Base-by-base conservation (phyloP, 441 rosid species). In the Adansonia gregorii region DNA sequence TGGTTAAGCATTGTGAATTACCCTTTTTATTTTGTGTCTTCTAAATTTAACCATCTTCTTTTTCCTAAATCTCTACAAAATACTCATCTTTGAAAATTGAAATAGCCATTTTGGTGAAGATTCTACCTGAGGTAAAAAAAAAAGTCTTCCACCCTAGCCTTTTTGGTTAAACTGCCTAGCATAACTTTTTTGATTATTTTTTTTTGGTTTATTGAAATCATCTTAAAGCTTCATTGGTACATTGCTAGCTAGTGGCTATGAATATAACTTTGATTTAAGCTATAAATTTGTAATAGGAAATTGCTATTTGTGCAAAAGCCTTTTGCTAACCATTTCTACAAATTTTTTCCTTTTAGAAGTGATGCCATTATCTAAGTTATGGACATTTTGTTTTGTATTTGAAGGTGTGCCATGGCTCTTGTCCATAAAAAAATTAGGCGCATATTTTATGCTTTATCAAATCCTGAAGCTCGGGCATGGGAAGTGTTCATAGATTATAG, bases 361-460 rank as follows among this genome's bases (percentile, higher is more conserved):
- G 15, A 60, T 59, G 24, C 19, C 76, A 41, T 80, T 35, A 41
- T 69, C 74, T 77, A 56, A 80, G 72, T 48, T 27, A 8, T 79
- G 11, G 43, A 61, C 46, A 11, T 19, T 61, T 56, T 58, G 43
- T 76, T 59, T 66, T 45, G 72, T 68, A 31, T 66, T 54, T 73
- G 17, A 80, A 93, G 99, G 98, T 92, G 99, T 80, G 97, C 98
- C 4, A 93, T 95, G 97, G 99, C 97, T 14, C 93, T 95, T 24
- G 93, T 93, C 72, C 98, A 95, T 85, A 97, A 95, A 76, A 87
- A 98, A 86, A 77, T 93, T 49, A 87, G 91, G 80, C 98, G 97
- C 2, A 89, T 93, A 72, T 95, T 95, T 83, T 92, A 85, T 31
- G 93, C 94, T 63, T 84, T 90, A 72, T 93, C 92, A 5, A 95